Base-by-base conservation (phyloP, 2,329 filamentous ascomycete genomes). In the Akanthomyces lecanii region DNA sequence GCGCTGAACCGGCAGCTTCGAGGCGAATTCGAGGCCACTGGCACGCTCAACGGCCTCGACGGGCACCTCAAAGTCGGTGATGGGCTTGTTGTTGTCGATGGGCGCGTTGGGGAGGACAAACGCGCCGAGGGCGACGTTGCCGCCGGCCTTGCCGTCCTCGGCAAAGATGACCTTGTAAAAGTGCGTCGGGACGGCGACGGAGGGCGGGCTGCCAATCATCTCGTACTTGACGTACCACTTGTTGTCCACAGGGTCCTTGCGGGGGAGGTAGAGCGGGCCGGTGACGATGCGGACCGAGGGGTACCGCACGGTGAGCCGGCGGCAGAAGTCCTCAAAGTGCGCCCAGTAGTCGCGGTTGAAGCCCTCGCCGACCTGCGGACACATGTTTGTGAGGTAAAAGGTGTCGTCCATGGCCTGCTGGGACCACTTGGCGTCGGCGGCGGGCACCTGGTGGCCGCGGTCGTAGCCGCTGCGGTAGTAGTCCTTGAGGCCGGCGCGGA, bases 291-390 rank as follows among this genome's bases (percentile, higher is more conserved):
- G 85, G 30, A 99, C 94, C 48, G 85, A 90, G 1, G 94, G 93
- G 73, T 97, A 99, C 61, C 81, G 83, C 53, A 81, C 78, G 0
- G 93, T 94, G 67, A 99, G 81, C 21, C 92, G 82, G 11, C 95
- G 86, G 78, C 94, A 97, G 73, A 98, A 99, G 73, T 97, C 94
- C 79, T 99, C 95, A 68, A 99, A 93, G 76, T 99, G 95, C 44
- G 95, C 90, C 95, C 95, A 99, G 84, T 99, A 99, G 79, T 99
- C 95, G 58, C 95, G 85, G 79, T 99, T 99, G 83, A 99, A 99
- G 64, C 95, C 95, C 73, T 97, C 92, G 68, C 95, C 95, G 36
- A 99, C 95, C 79, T 99, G 95, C 38, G 95, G 95, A 73, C 93
- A 97, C 93, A 99, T 99, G 79, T 99, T 99, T 73, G 85, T 89